Conservation (phyloP, 352 stramenopile genomes). For the Globisporangium yorkense region DNA sequence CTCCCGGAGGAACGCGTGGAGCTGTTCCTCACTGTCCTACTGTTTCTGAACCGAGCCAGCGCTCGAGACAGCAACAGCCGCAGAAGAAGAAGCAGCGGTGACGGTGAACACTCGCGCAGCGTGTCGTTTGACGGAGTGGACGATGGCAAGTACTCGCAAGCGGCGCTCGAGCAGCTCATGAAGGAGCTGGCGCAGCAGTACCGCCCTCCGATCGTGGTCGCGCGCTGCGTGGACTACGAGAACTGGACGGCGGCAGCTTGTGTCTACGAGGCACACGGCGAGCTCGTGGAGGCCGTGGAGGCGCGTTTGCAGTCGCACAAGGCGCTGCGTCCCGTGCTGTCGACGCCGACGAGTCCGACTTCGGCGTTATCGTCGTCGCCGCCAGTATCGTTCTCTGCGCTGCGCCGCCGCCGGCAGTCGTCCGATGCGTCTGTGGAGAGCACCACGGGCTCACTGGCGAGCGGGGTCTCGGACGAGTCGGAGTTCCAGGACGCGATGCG, state of each 20-base stretch:
- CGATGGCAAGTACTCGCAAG: conserved; percentile 32
- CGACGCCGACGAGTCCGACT: not conserved
- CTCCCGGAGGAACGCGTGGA: conserved; percentile 57
- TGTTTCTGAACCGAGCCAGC: conserved; percentile 42
- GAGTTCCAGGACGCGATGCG: conserved; percentile 54
- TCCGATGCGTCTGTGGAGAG: conserved; percentile 26
- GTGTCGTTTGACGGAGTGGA: not conserved
- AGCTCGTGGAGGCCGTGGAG: conserved; percentile 81
- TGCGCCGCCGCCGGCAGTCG: conserved; percentile 16
- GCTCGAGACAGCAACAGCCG: not conserved
- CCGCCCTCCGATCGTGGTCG: conserved; percentile 67
- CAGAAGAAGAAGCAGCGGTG: not conserved
- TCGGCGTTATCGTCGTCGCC: conserved; percentile 1
- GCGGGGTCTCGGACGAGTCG: conserved; percentile 25
- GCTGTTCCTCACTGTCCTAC: conserved; percentile 65
- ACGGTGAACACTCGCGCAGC: not conserved
- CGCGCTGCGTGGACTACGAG: conserved; percentile 73
- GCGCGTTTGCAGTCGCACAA: conserved; percentile 72
- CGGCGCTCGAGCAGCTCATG: conserved; percentile 43
- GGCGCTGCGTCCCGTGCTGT: conserved; percentile 12
- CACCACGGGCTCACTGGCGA: conserved; percentile 9
- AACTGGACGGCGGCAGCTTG: conserved; percentile 77
- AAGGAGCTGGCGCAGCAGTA: conserved; percentile 58
- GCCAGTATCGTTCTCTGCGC: not conserved
- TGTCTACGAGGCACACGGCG: conserved; percentile 74